phyloP scores from a whole-genome alignment of 1,139 yeast genomes.

The Saccharomyces hybrid region DNA sequence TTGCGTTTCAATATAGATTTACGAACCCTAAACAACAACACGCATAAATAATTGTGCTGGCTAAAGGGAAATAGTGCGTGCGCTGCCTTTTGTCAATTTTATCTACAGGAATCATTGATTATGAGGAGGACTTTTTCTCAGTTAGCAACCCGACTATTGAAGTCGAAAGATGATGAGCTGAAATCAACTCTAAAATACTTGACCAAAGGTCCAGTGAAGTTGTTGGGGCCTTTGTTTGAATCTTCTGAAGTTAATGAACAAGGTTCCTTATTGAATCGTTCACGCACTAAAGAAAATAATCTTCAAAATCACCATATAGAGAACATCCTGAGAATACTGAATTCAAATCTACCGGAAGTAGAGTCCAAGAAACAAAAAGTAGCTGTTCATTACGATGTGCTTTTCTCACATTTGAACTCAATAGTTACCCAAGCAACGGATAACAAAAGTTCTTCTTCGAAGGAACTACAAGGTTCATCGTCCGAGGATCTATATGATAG shows the following conservation, averaged over 20 bases:
- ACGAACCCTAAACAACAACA: neutral
- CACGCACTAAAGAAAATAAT: conserved; percentile 4
- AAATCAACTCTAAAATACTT: conserved; percentile 22
- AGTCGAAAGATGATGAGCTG: conserved; percentile 17
- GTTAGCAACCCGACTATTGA: conserved; percentile 10
- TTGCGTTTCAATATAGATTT: neutral
- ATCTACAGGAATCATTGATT: neutral
- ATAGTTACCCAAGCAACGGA: conserved; percentile 18
- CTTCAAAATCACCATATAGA: conserved; percentile 13
- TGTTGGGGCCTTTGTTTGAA: conserved; percentile 9
- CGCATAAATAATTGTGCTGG: neutral
- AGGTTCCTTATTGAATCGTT: conserved; percentile 10
- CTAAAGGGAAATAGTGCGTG: neutral
- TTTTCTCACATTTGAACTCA: conserved; percentile 21
- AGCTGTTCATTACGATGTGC: conserved; percentile 25
- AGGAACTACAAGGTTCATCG: neutral
- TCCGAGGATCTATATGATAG: conserved; percentile 16
- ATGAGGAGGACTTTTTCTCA: conserved; percentile 19
- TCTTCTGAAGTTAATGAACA: neutral
- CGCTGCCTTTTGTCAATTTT: neutral
- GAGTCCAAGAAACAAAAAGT: conserved; percentile 17
- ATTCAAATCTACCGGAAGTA: conserved; percentile 24
- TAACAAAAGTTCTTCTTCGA: neutral
- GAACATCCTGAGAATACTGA: conserved; percentile 22
- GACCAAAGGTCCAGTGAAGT: conserved; percentile 14